phyloP scores from a whole-genome alignment of 495 filamentous ascomycete genomes.

The Xanthoparmelia taractica region DNA sequence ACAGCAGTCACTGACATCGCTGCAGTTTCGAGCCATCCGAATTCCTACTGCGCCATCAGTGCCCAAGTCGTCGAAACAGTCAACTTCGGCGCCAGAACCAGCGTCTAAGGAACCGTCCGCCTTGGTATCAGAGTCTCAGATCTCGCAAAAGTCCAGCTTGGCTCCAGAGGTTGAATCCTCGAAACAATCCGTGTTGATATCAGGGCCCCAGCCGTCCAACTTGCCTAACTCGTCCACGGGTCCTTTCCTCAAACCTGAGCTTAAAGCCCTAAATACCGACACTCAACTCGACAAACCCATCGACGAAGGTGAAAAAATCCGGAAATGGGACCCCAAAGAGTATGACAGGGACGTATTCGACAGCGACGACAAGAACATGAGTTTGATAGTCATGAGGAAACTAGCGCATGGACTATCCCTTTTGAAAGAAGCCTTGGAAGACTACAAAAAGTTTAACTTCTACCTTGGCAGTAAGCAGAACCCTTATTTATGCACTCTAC shows the following conservation, averaged over 20 bases:
- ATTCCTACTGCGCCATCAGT: not conserved
- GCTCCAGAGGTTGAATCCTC: no score
- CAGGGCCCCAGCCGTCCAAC: not conserved
- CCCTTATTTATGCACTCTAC: not conserved
- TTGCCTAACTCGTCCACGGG: not conserved
- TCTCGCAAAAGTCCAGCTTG: not conserved
- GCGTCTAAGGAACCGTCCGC: no score
- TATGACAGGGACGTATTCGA: not conserved
- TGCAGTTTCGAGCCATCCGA: not conserved
- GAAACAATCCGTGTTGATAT: not conserved
- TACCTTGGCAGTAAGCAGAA: not conserved
- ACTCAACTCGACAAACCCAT: not conserved
- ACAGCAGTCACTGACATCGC: not conserved
- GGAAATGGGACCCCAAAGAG: not conserved
- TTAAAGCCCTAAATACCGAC: not conserved
- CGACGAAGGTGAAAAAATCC: no score
- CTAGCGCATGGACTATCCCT: not conserved
- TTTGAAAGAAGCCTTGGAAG: not conserved
- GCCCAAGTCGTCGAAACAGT: no score
- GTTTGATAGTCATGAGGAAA: not conserved
- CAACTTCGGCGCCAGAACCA: no score
- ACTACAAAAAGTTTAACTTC: not conserved
- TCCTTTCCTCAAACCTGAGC: not conserved
- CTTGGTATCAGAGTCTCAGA: not conserved
- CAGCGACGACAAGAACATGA: not conserved